Conservation (phyloP, 441 rosid species). For the Erysimum cheiri region DNA sequence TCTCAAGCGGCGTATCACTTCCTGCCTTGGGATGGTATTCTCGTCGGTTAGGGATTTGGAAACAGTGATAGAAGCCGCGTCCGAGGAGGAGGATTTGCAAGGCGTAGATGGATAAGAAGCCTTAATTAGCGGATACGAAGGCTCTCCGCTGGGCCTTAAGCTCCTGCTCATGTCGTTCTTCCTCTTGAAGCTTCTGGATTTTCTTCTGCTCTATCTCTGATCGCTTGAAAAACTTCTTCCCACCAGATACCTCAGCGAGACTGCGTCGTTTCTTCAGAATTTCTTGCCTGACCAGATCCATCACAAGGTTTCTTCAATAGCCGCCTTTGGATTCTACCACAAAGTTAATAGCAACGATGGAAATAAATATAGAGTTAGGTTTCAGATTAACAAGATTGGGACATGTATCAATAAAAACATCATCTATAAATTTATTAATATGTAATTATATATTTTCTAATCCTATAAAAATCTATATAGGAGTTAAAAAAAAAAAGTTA, state of each 20-base stretch:
- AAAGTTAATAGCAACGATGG: too few relatives aligned
- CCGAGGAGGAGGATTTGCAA: constrained; percentile 44
- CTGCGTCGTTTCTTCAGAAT: constrained; percentile 68
- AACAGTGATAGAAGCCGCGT: constrained; percentile 45
- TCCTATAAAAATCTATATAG: too few relatives aligned
- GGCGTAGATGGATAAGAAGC: constrained; percentile 35
- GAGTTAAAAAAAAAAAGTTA: too few relatives aligned
- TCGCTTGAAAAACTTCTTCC: constrained; percentile 71
- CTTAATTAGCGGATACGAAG: constrained; percentile 27
- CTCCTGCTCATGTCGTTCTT: constrained; percentile 73
- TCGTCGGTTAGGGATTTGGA: constrained; percentile 75
- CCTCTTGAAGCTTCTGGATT: constrained; percentile 78
- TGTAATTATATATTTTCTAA: too few relatives aligned
- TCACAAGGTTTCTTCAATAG: constrained; percentile 31
- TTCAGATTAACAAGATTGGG: too few relatives aligned
- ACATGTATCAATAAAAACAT: too few relatives aligned
- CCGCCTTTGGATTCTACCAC: constrained; percentile 19
- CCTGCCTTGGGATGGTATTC: constrained; percentile 77
- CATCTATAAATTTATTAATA: too few relatives aligned
- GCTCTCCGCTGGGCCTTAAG: constrained; percentile 64
- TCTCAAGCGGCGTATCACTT: constrained; percentile 78
- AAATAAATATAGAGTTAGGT: too few relatives aligned
- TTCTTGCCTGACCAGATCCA: constrained; percentile 78
- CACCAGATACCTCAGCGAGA: constrained; percentile 68
- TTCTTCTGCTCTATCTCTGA: constrained; percentile 83